A percentile compares a stretch with the other conserved stretches of the same genome.
Conservation (phyloP, 192 early-diverging fungal species). For the Kickxella alabastrina region DNA sequence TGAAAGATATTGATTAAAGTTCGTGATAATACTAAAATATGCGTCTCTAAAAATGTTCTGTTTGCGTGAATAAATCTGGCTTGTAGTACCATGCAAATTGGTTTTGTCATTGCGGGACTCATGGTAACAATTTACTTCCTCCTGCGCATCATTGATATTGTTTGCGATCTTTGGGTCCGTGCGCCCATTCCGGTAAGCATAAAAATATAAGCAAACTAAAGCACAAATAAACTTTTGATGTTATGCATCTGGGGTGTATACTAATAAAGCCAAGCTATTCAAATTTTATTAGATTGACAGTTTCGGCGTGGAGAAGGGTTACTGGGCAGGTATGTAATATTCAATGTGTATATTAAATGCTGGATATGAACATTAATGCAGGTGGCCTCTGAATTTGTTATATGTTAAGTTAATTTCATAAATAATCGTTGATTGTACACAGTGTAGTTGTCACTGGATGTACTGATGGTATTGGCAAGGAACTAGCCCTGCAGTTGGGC, state of each 20-base stretch:
- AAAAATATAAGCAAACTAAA: background rate
- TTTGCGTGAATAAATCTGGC: background rate
- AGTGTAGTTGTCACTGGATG: constrained; percentile 82
- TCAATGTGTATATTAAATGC: background rate
- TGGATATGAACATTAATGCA: too few relatives aligned
- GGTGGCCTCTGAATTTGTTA: background rate
- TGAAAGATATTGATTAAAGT: too few relatives aligned
- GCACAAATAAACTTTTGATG: background rate
- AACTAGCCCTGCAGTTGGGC: constrained; percentile 86
- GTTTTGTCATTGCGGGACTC: constrained; percentile 18
- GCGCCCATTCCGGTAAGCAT: constrained; percentile 29
- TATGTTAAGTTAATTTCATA: background rate
- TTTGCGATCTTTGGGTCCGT: constrained; percentile 42
- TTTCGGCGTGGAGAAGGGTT: constrained; percentile 47
- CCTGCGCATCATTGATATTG: constrained; percentile 29
- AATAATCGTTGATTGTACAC: background rate
- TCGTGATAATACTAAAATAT: too few relatives aligned
- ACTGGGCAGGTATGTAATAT: constrained; percentile 50
- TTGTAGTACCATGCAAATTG: constrained; percentile 47
- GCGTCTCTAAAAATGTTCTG: too few relatives aligned
- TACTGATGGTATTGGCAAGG: constrained; percentile 93
- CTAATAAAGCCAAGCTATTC: background rate
- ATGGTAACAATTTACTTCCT: constrained; percentile 31
- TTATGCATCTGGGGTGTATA: background rate
- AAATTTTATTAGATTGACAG: constrained; percentile 31